These are phyloP conservation scores for Colletotrichum ledebouriae DNA, from an alignment of 2,329 filamentous ascomycete genomes.

Conservation along the genomic window DNA sequence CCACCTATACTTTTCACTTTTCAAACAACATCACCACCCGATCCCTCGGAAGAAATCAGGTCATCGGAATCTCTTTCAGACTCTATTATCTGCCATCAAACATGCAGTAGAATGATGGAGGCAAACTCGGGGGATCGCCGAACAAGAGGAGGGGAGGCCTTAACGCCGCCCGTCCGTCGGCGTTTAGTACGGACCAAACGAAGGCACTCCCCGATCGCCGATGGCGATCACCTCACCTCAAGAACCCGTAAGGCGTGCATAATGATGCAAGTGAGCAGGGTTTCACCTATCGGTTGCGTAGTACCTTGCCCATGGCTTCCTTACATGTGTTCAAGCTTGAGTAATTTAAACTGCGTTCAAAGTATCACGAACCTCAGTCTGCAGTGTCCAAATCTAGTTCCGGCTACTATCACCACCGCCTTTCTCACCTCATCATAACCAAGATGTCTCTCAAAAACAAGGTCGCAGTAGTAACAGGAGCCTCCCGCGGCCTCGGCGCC, in stretches of 20 bases:
- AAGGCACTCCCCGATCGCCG: neutral
- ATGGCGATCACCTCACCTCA: neutral
- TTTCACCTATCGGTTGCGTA: neutral
- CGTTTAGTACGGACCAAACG: neutral
- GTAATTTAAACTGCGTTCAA: neutral
- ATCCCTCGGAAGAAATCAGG: too few relatives aligned
- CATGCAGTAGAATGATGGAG: too few relatives aligned
- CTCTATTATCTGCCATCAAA: too few relatives aligned
- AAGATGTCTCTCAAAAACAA: conserved; percentile 39
- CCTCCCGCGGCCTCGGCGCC: conserved; percentile 45
- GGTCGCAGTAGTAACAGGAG: conserved; percentile 45
- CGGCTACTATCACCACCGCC: neutral
- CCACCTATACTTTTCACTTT: too few relatives aligned
- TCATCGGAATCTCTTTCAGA: too few relatives aligned
- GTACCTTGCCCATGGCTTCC: neutral
- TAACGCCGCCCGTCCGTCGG: neutral
- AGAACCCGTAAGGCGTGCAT: conserved; percentile 11
- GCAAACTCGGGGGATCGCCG: neutral
- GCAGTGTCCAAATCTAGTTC: neutral
- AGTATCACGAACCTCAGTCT: neutral
- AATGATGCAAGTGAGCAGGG: neutral
- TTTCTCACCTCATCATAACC: neutral
- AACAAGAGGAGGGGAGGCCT: neutral
- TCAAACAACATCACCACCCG: too few relatives aligned
- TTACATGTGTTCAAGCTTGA: neutral